phyloP scores from a whole-genome alignment of 768 basidiomycete species.

The Strobilomyces dryophilus region DNA sequence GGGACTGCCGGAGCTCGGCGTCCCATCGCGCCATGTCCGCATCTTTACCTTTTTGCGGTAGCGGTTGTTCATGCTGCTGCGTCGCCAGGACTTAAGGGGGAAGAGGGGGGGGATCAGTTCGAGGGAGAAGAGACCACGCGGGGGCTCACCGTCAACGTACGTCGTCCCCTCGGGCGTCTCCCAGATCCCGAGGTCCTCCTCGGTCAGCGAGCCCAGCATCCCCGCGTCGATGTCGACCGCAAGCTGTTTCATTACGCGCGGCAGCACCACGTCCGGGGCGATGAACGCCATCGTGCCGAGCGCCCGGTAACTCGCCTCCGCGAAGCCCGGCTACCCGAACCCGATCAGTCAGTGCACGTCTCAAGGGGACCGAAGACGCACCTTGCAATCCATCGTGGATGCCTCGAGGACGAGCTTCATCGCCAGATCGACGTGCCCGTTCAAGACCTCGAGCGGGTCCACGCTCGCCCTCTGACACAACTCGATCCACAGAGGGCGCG shows the following conservation, averaged over 20 bases:
- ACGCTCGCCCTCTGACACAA: constrained; percentile 62
- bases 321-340: constrained; percentile 33
- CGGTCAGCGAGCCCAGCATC: constrained; percentile 58
- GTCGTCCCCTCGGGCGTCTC: constrained; percentile 75
- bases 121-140: background rate
- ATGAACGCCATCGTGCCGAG: constrained; percentile 79
- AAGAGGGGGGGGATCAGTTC: too few relatives aligned
- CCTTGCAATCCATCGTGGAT: constrained; percentile 45
- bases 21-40: constrained; percentile 95
- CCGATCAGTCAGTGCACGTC: background rate
- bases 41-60: constrained; percentile 70
- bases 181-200: constrained; percentile 82
- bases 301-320: constrained; percentile 70
- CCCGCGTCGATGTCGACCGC: constrained; percentile 57
- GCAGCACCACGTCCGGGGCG: constrained; percentile 62
- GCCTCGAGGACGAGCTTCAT: constrained; percentile 48
- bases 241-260: constrained; percentile 66
- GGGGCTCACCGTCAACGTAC: constrained; percentile 68
- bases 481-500: constrained; percentile 62
- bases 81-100: constrained; percentile 52
- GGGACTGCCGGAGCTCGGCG: constrained; percentile 79
- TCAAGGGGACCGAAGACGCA: constrained; percentile 13
- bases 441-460: constrained; percentile 65
- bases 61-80: constrained; percentile 45
- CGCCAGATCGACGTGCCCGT: constrained; percentile 44